phyloP scores from a whole-genome alignment of 305 asterid genomes.

The Fraxinus greggii region DNA sequence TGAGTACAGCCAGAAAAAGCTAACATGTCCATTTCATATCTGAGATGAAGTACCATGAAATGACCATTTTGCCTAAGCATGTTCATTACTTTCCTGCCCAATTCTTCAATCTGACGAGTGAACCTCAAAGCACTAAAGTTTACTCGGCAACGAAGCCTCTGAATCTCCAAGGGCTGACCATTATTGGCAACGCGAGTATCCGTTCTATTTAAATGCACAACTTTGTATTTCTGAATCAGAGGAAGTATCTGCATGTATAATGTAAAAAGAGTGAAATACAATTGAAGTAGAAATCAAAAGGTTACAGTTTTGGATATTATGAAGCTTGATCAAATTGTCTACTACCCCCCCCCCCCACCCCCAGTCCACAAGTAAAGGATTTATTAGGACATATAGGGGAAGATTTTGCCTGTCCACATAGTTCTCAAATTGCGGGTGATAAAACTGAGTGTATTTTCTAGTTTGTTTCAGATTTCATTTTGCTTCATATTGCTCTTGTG shows the following conservation, averaged over 20 bases:
- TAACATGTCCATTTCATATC: constrained; percentile 89
- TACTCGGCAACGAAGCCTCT: constrained; percentile 76
- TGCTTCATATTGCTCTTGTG: background rate
- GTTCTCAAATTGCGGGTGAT: background rate
- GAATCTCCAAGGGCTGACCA: constrained; percentile 66
- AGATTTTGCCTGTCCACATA: background rate
- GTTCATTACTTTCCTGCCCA: constrained; percentile 65
- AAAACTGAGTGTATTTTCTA: background rate
- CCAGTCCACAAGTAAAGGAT: background rate
- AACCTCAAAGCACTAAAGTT: constrained; percentile 62
- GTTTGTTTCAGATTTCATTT: background rate
- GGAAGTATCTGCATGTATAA: constrained; percentile 61
- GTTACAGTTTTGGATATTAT: background rate
- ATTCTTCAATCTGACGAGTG: constrained; percentile 71
- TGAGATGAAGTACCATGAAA: constrained; percentile 71
- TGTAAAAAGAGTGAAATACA: constrained; percentile 15
- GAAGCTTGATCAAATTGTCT: background rate
- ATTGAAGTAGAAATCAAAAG: background rate
- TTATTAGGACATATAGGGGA: background rate
- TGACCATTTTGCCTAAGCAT: constrained; percentile 69
- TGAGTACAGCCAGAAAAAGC: constrained; percentile 88
- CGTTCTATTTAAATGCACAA: constrained; percentile 73
- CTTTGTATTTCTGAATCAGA: constrained; percentile 65
- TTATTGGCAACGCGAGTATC: constrained; percentile 82
- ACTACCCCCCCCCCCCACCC: background rate